Percentiles rank a stretch among this genome's conserved stretches.
Conservation (phyloP, 192 early-diverging fungal species). For the Gamsiella multidivaricata region DNA sequence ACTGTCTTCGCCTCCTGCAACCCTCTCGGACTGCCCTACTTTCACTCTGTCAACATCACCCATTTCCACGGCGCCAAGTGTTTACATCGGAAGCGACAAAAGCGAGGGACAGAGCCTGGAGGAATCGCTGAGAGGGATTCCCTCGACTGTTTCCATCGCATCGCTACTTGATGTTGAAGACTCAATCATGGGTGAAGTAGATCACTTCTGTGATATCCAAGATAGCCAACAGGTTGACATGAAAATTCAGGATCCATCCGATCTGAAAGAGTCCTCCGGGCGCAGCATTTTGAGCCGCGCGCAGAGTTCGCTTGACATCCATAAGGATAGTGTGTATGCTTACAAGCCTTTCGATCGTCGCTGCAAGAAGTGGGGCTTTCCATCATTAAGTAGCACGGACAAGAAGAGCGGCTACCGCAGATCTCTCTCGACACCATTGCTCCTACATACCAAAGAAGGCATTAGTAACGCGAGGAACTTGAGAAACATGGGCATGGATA, state of each 20-base stretch:
- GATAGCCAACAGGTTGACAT: neutral
- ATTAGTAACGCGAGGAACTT: neutral
- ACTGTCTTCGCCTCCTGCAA: neutral
- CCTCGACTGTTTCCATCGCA: constrained; percentile 30
- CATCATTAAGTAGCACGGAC: neutral
- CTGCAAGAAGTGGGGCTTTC: constrained; percentile 22
- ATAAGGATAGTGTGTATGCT: neutral
- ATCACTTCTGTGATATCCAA: neutral
- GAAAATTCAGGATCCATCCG: neutral
- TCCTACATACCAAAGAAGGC: neutral
- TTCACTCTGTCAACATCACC: neutral
- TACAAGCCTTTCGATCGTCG: neutral
- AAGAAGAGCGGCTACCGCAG: constrained; percentile 22
- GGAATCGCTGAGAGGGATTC: constrained; percentile 9
- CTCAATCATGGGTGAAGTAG: constrained; percentile 1
- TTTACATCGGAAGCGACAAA: constrained; percentile 5
- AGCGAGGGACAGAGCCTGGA: neutral
- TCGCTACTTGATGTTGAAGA: constrained; percentile 13
- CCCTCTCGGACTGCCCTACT: neutral
- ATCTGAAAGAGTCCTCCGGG: neutral
- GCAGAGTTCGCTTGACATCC: constrained; percentile 32
- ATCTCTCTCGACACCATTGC: constrained; percentile 25
- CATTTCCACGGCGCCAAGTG: constrained; percentile 1
- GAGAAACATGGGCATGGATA: constrained; percentile 2
- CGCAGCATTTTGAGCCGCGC: constrained; percentile 14